Evolutionary conservation across 805 yeast genomes (phyloP).

Genomic region (Candida railenensis): DNA sequence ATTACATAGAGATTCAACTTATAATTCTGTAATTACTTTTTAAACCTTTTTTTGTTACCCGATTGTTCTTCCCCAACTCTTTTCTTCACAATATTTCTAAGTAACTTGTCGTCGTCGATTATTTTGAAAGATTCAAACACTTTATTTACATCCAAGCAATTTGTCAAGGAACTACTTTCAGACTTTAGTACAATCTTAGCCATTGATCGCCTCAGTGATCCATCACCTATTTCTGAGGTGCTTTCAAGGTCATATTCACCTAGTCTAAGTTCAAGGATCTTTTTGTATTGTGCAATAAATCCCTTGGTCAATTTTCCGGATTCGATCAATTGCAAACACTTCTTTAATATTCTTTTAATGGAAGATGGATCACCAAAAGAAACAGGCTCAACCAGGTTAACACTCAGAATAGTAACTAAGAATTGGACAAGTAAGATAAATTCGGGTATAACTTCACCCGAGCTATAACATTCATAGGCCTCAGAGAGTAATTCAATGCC

Average conservation of each 20-base stretch:
- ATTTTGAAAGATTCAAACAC: slow-evolving; percentile 32
- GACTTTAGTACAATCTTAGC: slow-evolving; percentile 55
- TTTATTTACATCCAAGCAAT: slow-evolving; percentile 30
- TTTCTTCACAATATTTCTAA: slow-evolving; percentile 59
- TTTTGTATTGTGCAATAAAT: slow-evolving; percentile 27
- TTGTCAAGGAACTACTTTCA: slow-evolving; percentile 52
- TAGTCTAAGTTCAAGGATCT: slow-evolving; percentile 35
- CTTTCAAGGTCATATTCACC: slow-evolving; percentile 45
- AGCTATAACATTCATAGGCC: slow-evolving; percentile 59
- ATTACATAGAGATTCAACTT: no score
- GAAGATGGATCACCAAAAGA: slow-evolving; percentile 17
- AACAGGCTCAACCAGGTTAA: slow-evolving; percentile 13
- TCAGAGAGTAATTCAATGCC: slow-evolving; percentile 46
- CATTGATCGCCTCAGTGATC: slow-evolving; percentile 35
- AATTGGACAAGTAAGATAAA: slow-evolving; percentile 53
- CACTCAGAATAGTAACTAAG: slow-evolving; percentile 33
- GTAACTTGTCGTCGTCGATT: slow-evolving; percentile 59
- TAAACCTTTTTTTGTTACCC: slow-evolving; percentile 5
- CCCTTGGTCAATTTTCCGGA: slow-evolving; percentile 44
- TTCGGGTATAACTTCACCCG: slow-evolving; percentile 63
- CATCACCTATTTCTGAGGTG: slow-evolving; percentile 10
- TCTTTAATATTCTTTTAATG: slow-evolving; percentile 50
- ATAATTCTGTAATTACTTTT: slow-evolving; percentile 8
- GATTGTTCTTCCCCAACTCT: slow-evolving; percentile 11
- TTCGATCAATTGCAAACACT: slow-evolving; percentile 62